Conservation (phyloP, 345 rosid genomes). For the Atalantia buxifolia region DNA sequence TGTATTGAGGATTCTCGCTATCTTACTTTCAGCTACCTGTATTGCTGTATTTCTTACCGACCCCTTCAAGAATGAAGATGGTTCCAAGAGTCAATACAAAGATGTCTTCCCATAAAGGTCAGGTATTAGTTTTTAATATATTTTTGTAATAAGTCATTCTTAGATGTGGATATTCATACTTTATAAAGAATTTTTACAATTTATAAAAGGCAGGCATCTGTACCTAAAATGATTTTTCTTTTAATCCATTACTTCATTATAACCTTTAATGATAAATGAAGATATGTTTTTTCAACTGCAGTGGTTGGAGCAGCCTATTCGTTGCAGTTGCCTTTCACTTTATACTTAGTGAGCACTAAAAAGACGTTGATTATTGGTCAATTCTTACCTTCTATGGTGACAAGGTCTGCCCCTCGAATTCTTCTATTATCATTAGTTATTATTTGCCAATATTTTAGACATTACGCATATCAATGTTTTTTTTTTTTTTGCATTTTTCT, state of each 20-base stretch:
- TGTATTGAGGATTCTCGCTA: constrained; percentile 29
- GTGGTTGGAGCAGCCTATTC: constrained; percentile 7
- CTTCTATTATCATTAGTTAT: neutral
- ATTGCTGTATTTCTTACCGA: constrained; percentile 15
- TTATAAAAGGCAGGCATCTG: too few relatives aligned
- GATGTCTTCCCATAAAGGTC: constrained; percentile 29
- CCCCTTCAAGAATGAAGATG: constrained; percentile 8
- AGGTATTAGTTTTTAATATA: too few relatives aligned
- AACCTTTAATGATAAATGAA: neutral
- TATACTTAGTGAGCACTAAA: constrained; percentile 9
- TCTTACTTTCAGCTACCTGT: constrained; percentile 14
- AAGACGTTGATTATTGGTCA: constrained; percentile 14
- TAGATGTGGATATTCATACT: neutral
- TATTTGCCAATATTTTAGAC: too few relatives aligned
- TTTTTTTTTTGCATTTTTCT: too few relatives aligned
- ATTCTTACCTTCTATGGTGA: constrained; percentile 16
- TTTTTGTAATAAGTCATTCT: too few relatives aligned
- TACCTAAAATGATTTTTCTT: neutral
- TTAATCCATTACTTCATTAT: too few relatives aligned
- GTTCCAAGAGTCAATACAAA: constrained; percentile 26
- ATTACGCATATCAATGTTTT: too few relatives aligned
- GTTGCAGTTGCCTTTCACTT: constrained; percentile 14
- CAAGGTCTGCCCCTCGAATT: neutral
- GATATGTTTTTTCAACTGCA: constrained; percentile 17
- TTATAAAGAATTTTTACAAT: too few relatives aligned